phyloP scores from a whole-genome alignment of 495 filamentous ascomycete genomes.

The Evansstolkia leycettana region DNA sequence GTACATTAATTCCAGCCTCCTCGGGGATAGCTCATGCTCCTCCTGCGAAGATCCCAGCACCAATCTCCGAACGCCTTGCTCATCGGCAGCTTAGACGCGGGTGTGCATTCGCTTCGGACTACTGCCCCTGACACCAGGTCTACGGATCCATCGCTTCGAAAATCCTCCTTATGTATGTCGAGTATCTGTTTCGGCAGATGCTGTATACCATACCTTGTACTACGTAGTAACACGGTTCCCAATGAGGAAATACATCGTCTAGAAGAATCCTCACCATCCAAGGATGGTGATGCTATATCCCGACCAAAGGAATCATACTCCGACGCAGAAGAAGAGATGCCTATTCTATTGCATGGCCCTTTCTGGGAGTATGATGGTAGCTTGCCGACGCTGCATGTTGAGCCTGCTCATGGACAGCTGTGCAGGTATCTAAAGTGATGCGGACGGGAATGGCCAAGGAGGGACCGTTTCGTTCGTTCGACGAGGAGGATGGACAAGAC shows the following conservation, averaged over 20 bases:
- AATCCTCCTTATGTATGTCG: slow-evolving; percentile 21
- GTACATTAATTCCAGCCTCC: too few relatives aligned
- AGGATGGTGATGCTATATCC: slow-evolving; percentile 23
- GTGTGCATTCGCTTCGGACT: slow-evolving; percentile 8
- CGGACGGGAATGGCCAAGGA: slow-evolving; percentile 13
- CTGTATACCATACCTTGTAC: slow-evolving; percentile 5
- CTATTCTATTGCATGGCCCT: slow-evolving; percentile 28
- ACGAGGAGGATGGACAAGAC: slow-evolving; percentile 6
- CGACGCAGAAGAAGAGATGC: slow-evolving; percentile 7
- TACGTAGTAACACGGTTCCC: background rate
- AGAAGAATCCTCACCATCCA: slow-evolving; percentile 17
- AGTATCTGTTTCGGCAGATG: slow-evolving; percentile 17
- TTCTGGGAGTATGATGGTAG: slow-evolving; percentile 34
- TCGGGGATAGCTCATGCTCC: too few relatives aligned
- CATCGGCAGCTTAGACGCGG: slow-evolving; percentile 22
- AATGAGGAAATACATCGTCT: slow-evolving; percentile 12
- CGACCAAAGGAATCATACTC: background rate
- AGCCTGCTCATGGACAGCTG: slow-evolving; percentile 29
- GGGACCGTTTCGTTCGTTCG: slow-evolving; percentile 6
- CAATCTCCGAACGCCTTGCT: slow-evolving; percentile 15
- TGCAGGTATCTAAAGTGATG: slow-evolving; percentile 25
- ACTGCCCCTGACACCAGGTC: slow-evolving; percentile 4
- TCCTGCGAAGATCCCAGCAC: slow-evolving; percentile 9
- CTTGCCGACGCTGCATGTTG: slow-evolving; percentile 37
- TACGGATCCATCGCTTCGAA: slow-evolving; percentile 24